These are phyloP conservation scores for Pleurotus tuber-regium DNA, from an alignment of 768 basidiomycete species.

Conservation along the genomic window DNA sequence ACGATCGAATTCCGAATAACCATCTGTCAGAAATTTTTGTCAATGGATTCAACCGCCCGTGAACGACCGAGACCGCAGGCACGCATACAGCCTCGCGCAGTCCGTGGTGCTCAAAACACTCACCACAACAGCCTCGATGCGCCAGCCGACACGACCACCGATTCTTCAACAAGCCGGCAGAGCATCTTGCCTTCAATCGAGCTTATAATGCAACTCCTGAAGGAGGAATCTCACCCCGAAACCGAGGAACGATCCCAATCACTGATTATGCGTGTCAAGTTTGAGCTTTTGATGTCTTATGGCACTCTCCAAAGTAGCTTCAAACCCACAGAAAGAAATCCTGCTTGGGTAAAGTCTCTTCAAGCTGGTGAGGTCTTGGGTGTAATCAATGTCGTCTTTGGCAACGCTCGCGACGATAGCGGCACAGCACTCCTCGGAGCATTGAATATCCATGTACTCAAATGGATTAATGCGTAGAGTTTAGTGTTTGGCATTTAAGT, in stretches of 20 bases:
- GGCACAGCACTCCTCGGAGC: slow-evolving; percentile 11
- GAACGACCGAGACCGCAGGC: slow-evolving; percentile 19
- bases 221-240: slow-evolving; percentile 11
- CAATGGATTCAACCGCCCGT: not conserved
- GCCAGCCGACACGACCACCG: not conserved
- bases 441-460: slow-evolving; percentile 8
- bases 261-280: slow-evolving; percentile 30
- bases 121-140: slow-evolving; percentile 10
- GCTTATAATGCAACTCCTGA: slow-evolving; percentile 20
- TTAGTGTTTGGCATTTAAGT: not conserved
- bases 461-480: not conserved
- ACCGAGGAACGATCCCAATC: slow-evolving; percentile 9
- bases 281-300: slow-evolving; percentile 36
- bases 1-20: slow-evolving; percentile 39
- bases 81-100: slow-evolving; percentile 23
- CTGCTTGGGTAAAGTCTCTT: slow-evolving; percentile 29
- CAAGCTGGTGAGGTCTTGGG: slow-evolving; percentile 21
- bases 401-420: slow-evolving; percentile 8
- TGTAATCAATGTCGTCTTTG: slow-evolving; percentile 27
- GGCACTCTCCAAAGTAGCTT: slow-evolving; percentile 30
- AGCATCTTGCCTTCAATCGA: slow-evolving; percentile 14
- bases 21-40: slow-evolving; percentile 34
- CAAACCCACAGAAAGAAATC: slow-evolving; percentile 26
- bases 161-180: slow-evolving; percentile 14
- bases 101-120: slow-evolving; percentile 13